phyloP scores from a whole-genome alignment of 2,329 filamentous ascomycete species.

The Calycina herbarum region DNA sequence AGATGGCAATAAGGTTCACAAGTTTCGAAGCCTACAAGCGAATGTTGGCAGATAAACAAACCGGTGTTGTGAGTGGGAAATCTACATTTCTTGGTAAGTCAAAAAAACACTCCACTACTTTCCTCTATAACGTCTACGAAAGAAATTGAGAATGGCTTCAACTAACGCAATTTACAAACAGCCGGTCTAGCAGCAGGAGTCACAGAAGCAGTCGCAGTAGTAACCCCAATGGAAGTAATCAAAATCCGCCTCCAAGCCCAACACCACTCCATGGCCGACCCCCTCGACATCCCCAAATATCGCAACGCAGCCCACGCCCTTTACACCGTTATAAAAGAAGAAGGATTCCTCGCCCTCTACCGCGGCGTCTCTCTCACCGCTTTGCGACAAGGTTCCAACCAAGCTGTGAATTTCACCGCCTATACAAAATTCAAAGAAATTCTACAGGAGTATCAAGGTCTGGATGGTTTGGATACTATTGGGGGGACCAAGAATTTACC shows the following conservation, averaged over 20 bases:
- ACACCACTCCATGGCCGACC: slow-evolving; percentile 96
- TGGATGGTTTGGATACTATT: slow-evolving; percentile 46
- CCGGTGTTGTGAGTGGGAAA: slow-evolving; percentile 67
- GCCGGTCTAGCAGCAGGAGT: slow-evolving; percentile 90
- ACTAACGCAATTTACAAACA: slow-evolving; percentile 34
- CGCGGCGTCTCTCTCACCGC: slow-evolving; percentile 92
- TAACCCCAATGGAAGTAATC: slow-evolving; percentile 98
- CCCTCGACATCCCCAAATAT: slow-evolving; percentile 94
- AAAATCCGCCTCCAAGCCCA: slow-evolving; percentile 98
- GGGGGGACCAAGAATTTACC: slow-evolving; percentile 68
- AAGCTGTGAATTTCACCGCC: slow-evolving; percentile 98
- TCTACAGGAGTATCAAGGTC: slow-evolving; percentile 67
- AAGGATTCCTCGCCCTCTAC: slow-evolving; percentile 85
- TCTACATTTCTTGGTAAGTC: slow-evolving; percentile 69
- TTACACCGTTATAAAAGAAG: slow-evolving; percentile 90
- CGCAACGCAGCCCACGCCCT: slow-evolving; percentile 82
- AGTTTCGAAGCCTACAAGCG: slow-evolving; percentile 97
- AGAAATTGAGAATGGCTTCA: too few relatives aligned
- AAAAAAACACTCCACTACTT: neutral
- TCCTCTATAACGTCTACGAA: too few relatives aligned
- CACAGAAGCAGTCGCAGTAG: slow-evolving; percentile 93
- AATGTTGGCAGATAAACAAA: slow-evolving; percentile 66
- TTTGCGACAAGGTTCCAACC: slow-evolving; percentile 88
- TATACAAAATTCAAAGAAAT: slow-evolving; percentile 89
- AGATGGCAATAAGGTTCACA: slow-evolving; percentile 99